Conservation (phyloP, 768 basidiomycete genomes). For the Boletus patriciae region DNA sequence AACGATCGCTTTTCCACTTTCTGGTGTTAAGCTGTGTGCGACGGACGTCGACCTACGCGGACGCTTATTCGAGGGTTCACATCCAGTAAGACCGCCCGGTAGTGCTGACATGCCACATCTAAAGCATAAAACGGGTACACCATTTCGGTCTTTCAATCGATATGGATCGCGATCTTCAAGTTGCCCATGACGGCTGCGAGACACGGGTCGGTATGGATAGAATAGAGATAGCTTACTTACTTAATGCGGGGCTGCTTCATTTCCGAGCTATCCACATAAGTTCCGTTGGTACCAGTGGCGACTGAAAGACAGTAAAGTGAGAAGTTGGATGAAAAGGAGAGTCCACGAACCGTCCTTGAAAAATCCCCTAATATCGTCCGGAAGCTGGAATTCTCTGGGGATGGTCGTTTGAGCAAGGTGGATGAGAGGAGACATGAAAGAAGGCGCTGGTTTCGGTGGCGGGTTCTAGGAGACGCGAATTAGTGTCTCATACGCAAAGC, state of each 20-base stretch:
- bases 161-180: slow-evolving; percentile 90
- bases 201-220: slow-evolving; percentile 1
- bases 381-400: slow-evolving; percentile 83
- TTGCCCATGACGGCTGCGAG: slow-evolving; percentile 74
- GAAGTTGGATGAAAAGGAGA: slow-evolving; percentile 8
- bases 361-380: slow-evolving; percentile 76
- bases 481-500: slow-evolving; percentile 6
- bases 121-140: slow-evolving; percentile 84
- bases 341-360: slow-evolving; percentile 79
- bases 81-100: slow-evolving; percentile 51
- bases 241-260: slow-evolving; percentile 77
- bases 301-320: slow-evolving; percentile 49
- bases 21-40: slow-evolving; percentile 42
- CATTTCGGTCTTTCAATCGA: slow-evolving; percentile 82
- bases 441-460: slow-evolving; percentile 58
- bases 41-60: slow-evolving; percentile 48
- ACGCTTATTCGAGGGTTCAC: slow-evolving; percentile 54
- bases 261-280: slow-evolving; percentile 80
- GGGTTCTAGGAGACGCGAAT: slow-evolving; percentile 51
- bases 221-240: slow-evolving; percentile 47
- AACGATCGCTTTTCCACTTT: slow-evolving; percentile 72
- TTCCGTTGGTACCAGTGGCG: slow-evolving; percentile 71
- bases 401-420: slow-evolving; percentile 65
- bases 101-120: slow-evolving; percentile 82
- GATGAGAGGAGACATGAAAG: slow-evolving; percentile 72